Conservation (phyloP, 768 basidiomycete genomes). For the Amanita exitialis region DNA sequence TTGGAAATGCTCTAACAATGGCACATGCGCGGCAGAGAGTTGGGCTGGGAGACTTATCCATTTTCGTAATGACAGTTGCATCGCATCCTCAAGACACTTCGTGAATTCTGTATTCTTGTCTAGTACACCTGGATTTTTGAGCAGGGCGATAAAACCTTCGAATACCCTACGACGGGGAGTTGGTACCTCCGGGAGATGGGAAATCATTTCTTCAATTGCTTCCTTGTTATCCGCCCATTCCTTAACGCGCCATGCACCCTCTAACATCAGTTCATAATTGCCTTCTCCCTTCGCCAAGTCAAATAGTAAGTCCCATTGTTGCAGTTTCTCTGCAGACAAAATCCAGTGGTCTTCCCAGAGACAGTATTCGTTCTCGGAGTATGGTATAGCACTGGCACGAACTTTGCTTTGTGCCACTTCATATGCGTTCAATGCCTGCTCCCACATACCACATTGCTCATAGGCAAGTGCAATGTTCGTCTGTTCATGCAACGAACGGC, state of each 20-base stretch:
- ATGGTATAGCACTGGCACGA: slow-evolving; percentile 71
- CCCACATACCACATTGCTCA: slow-evolving; percentile 98
- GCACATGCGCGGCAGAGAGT: slow-evolving; percentile 87
- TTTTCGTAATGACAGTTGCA: slow-evolving; percentile 93
- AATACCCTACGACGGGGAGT: slow-evolving; percentile 98
- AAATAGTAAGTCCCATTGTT: slow-evolving; percentile 93
- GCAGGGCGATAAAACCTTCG: slow-evolving; percentile 85
- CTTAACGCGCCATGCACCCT: slow-evolving; percentile 89
- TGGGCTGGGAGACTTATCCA: slow-evolving; percentile 86
- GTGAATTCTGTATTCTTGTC: slow-evolving; percentile 88
- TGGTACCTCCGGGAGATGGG: slow-evolving; percentile 70
- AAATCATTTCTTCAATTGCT: slow-evolving; percentile 71
- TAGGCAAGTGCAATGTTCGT: slow-evolving; percentile 83
- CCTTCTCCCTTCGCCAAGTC: slow-evolving; percentile 85
- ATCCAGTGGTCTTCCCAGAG: slow-evolving; percentile 99
- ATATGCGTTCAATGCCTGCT: slow-evolving; percentile 79
- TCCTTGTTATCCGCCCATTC: slow-evolving; percentile 86
- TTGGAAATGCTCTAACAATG: slow-evolving; percentile 94
- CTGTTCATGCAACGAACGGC: slow-evolving; percentile 79
- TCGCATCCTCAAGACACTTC: slow-evolving; percentile 85
- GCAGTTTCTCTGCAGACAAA: slow-evolving; percentile 86
- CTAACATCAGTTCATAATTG: slow-evolving; percentile 87
- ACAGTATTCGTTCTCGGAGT: slow-evolving; percentile 92
- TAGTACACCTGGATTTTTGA: slow-evolving; percentile 71
- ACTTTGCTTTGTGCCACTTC: slow-evolving; percentile 86